Conservation (phyloP, 345 rosid species). For the Cardamine chenopodiifolia region DNA sequence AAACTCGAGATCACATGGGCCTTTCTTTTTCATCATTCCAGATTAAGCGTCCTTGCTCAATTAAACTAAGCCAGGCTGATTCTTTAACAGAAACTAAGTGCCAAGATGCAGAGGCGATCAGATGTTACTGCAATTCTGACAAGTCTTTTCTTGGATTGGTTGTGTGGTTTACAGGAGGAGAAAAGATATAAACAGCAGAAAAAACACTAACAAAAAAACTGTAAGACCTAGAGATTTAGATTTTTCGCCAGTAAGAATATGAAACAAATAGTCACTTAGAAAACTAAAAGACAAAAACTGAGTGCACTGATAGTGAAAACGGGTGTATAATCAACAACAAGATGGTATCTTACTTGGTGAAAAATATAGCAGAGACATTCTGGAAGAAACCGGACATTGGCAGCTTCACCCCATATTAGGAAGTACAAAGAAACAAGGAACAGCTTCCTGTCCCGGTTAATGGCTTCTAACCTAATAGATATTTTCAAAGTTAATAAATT, state of each 20-base stretch:
- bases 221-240: not conserved
- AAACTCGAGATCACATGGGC: not conserved
- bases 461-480: slow-evolving; percentile 72
- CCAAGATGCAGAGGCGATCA: slow-evolving; percentile 22
- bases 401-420: slow-evolving; percentile 99
- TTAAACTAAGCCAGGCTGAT: slow-evolving; percentile 18
- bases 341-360: slow-evolving; percentile 72
- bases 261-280: not conserved
- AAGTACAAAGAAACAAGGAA: slow-evolving; percentile 90
- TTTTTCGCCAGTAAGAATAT: slow-evolving; percentile 7
- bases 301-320: not conserved
- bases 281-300: slow-evolving; percentile 12
- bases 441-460: slow-evolving; percentile 86
- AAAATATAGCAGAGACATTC: slow-evolving; percentile 97
- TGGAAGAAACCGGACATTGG: slow-evolving; percentile 97
- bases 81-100: slow-evolving; percentile 21
- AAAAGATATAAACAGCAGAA: slow-evolving; percentile 17
- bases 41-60: slow-evolving; percentile 12
- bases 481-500: slow-evolving; percentile 26
- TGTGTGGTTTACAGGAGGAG: slow-evolving; percentile 11
- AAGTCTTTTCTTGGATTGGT: slow-evolving; percentile 16
- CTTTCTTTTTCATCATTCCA: slow-evolving; percentile 11
- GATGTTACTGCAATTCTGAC: slow-evolving; percentile 12
- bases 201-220: slow-evolving; percentile 16
- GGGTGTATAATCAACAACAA: slow-evolving; percentile 20